These are phyloP conservation scores for California macrophylla DNA, from an alignment of 441 rosid species.

Conservation along the genomic window DNA sequence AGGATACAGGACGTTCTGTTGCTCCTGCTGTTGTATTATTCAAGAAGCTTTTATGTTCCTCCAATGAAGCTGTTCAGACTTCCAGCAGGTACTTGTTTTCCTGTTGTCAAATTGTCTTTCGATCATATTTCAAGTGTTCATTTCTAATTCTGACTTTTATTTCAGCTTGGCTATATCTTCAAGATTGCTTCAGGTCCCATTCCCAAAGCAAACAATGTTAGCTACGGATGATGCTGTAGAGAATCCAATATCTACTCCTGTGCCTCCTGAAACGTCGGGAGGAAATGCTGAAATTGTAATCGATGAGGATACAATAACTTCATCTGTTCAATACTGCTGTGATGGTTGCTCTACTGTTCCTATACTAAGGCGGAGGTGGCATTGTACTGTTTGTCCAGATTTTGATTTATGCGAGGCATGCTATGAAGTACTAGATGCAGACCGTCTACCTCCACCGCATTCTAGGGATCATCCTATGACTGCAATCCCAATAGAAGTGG, in stretches of 20 bases:
- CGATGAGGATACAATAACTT: slow-evolving; percentile 93
- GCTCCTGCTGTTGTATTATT: slow-evolving; percentile 84
- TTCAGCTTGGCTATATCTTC: slow-evolving; percentile 98
- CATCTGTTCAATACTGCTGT: slow-evolving; percentile 98
- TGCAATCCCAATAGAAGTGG: slow-evolving; percentile 92
- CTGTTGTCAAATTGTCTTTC: slow-evolving; percentile 4
- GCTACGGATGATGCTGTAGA: slow-evolving; percentile 79
- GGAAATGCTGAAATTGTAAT: slow-evolving; percentile 77
- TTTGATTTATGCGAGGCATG: slow-evolving; percentile 98
- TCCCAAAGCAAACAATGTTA: slow-evolving; percentile 95
- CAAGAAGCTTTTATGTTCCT: slow-evolving; percentile 76
- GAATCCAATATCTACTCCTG: slow-evolving; percentile 44
- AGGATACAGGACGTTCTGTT: slow-evolving; percentile 60
- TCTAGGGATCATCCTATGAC: slow-evolving; percentile 97
- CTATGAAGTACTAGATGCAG: slow-evolving; percentile 82
- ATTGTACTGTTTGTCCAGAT: slow-evolving; percentile 97
- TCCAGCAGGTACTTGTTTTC: slow-evolving; percentile 76
- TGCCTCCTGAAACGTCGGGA: slow-evolving; percentile 51
- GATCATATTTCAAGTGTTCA: slow-evolving; percentile 19
- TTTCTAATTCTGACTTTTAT: slow-evolving; percentile 14
- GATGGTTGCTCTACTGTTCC: slow-evolving; percentile 99
- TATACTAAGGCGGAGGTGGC: slow-evolving; percentile 95
- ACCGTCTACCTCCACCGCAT: slow-evolving; percentile 89
- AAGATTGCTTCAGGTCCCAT: slow-evolving; percentile 98
- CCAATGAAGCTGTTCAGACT: slow-evolving; percentile 85